phyloP scores from a whole-genome alignment of 768 basidiomycete genomes.

The Agrocybe chaxingu region DNA sequence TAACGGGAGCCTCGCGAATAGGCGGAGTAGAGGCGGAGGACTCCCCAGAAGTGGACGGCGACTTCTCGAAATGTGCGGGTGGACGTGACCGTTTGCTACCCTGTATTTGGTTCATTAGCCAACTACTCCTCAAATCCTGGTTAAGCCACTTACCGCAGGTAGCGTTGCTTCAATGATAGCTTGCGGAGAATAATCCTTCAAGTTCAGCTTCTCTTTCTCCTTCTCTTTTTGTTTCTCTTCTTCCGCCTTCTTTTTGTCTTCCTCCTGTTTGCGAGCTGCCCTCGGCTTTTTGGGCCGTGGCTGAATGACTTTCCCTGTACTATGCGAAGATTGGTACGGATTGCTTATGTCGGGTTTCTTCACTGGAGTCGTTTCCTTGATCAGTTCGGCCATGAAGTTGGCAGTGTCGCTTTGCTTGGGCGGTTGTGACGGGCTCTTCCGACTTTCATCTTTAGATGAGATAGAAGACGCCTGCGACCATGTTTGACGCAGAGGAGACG shows the following conservation, averaged over 20 bases:
- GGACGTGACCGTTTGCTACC: slow-evolving; percentile 79
- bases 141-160: slow-evolving; percentile 51
- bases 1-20: slow-evolving; percentile 11
- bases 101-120: slow-evolving; percentile 30
- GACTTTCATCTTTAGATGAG: slow-evolving; percentile 30
- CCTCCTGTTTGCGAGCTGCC: too few species aligned
- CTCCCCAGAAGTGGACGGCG: slow-evolving; percentile 9
- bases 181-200: slow-evolving; percentile 47
- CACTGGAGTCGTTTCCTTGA: slow-evolving; percentile 66
- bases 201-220: slow-evolving; percentile 23
- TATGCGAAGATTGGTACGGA: slow-evolving; percentile 74
- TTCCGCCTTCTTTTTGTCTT: slow-evolving; percentile 20
- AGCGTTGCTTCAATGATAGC: slow-evolving; percentile 76
- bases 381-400: slow-evolving; percentile 63
- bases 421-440: slow-evolving; percentile 26
- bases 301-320: slow-evolving; percentile 44
- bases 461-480: slow-evolving; percentile 51
- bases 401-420: slow-evolving; percentile 63
- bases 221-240: slow-evolving; percentile 19
- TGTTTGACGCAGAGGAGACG: slow-evolving; percentile 74
- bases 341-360: slow-evolving; percentile 69
- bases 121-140: background rate
- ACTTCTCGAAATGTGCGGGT: slow-evolving; percentile 51
- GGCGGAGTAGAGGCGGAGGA: slow-evolving; percentile 6
- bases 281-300: slow-evolving; percentile 22